A percentile compares a stretch with the other conserved stretches of the same genome.
phyloP scores from a whole-genome alignment of 1,284 basidiomycete genomes.

The Apiotrichum sp. region DNA sequence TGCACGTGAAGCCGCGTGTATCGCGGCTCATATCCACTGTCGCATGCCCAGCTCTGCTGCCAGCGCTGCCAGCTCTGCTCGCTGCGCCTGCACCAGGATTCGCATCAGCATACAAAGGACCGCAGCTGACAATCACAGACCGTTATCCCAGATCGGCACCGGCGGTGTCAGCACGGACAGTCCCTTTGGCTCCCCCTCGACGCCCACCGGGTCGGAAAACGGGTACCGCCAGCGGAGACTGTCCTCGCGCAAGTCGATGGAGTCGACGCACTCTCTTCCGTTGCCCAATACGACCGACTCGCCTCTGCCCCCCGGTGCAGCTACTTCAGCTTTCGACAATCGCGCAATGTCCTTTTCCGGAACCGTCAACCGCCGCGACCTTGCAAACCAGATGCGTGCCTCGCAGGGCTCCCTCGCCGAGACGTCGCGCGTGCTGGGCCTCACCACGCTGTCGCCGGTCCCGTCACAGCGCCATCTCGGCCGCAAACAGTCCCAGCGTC shows the following conservation, averaged over 20 bases:
- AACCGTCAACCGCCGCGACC: conserved; percentile 28
- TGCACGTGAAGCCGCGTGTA: too few relatives aligned
- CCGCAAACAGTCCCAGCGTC: conserved; percentile 23
- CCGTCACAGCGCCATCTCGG: conserved; percentile 34
- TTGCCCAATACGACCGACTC: conserved; percentile 19
- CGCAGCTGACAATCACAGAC: conserved; percentile 14
- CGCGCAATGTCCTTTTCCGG: conserved; percentile 47
- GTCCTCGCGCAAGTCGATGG: conserved; percentile 38
- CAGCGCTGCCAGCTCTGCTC: too few relatives aligned
- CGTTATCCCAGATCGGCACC: conserved; percentile 34
- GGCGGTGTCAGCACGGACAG: conserved; percentile 14
- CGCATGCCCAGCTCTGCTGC: too few relatives aligned
- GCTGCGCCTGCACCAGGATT: too few relatives aligned
- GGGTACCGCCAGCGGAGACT: conserved; percentile 26
- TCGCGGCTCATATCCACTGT: too few relatives aligned
- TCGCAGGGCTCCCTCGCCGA: conserved; percentile 27
- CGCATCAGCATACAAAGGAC: too few relatives aligned
- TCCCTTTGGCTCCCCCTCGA: conserved; percentile 28
- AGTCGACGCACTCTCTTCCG: conserved; percentile 39
- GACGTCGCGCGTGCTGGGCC: neutral
- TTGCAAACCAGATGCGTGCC: conserved; percentile 29
- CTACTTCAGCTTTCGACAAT: conserved; percentile 24
- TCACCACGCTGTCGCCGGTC: conserved; percentile 25
- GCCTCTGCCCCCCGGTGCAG: conserved; percentile 31
- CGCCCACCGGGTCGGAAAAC: conserved; percentile 39